Base-by-base conservation (phyloP, 306 rosid genomes). In the Quercus aquifolioides region DNA sequence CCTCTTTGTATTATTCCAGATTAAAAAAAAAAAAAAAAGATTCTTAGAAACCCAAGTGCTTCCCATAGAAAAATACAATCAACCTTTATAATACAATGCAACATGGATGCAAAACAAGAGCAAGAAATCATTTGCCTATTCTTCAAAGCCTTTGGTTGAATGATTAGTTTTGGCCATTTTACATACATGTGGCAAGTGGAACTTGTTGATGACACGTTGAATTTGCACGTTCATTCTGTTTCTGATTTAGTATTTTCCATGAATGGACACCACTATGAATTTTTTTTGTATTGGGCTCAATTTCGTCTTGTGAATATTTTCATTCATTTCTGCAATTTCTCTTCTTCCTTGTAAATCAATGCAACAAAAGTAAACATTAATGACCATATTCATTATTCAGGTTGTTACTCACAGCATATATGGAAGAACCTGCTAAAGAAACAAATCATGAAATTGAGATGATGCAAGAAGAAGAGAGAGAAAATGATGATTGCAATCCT, bases 371-470 rank as follows among this genome's bases (percentile, higher is more conserved):
- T 41, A 41, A 49, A 49, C 54, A 49, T 49, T 49, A 13, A 49
- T 26, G 19, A 60, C 6, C 67, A 63, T 28, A 14, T 26, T 26
- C 23, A 4, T 3, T 18, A 17, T 67, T 67, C 72, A 38, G 26
- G 51, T 18, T 67, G 46, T 19, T 19, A 6, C 23, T 31, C n/a
- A 4, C 20, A 23, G 69, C 38, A 28, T 52, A 51, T 1, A 88
- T 87, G 90, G 78, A 17, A 56, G 79, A 72, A 77, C 5, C 67
- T 3, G 73, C 33, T n/a, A 31, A 46, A 80, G 84, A 85, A 35
- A 65, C 8, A 76, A 54, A 57, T 4, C 19, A 18, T 2, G 74
- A 19, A 78, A 84, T 63, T 5, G 79, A 74, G 9, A 55, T 4
- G 76, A 30, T 25, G 64, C 78, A 21, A 55, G 82, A 85, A 67